Base-by-base conservation (phyloP, 2,329 filamentous ascomycete species). In the Trichothecium roseum region DNA sequence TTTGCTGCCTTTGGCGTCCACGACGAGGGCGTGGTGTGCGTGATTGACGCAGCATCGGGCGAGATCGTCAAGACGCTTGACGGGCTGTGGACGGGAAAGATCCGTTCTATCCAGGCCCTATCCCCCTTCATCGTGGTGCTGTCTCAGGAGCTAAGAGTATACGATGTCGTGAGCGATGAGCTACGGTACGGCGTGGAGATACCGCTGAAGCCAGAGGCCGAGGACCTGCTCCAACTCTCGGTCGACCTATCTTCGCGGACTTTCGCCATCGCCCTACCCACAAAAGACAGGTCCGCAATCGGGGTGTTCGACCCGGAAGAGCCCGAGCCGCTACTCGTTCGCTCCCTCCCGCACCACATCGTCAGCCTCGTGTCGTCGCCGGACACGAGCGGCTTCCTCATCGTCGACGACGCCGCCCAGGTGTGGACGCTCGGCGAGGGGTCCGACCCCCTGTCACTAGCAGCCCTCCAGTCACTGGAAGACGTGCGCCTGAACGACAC, bases 141-240 rank as follows among this genome's bases (percentile, higher is more conserved):
- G 2, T 85, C 85, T 0, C 69, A 81, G 30, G 72, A 76, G 18
- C 67, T 95, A 8, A 68, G 76, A 28, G 79, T 94, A 26, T 94
- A 86, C 66, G 84, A 98, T 54, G 71, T 93, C 9, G 84, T 96
- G 7, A 69, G 78, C 34, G 84, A 94, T 48, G 72, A 80, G 46
- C 67, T 88, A 32, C 71, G 74, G 26, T 86, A 81, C 49, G 75
- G 74, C 33, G 66, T 82, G 34, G 62, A 69, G 18, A 60, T 87
- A 12, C 65, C 59, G 28, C 55, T 64, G 34, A 49, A 55, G 8
- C 45, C 55, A n/a, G 52, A 53, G 15, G 49, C 57, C 38, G 54
- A 55, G 34, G 40, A 71, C 32, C 59, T 79, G 42, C 63, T 73
- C 37, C 79, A 82, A 37, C 65, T 95, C 8, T 81, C 84, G n/a